These are phyloP conservation scores for Cenchrus americanus DNA, from an alignment of 176 grass and related monocot species.

Conservation along the genomic window DNA sequence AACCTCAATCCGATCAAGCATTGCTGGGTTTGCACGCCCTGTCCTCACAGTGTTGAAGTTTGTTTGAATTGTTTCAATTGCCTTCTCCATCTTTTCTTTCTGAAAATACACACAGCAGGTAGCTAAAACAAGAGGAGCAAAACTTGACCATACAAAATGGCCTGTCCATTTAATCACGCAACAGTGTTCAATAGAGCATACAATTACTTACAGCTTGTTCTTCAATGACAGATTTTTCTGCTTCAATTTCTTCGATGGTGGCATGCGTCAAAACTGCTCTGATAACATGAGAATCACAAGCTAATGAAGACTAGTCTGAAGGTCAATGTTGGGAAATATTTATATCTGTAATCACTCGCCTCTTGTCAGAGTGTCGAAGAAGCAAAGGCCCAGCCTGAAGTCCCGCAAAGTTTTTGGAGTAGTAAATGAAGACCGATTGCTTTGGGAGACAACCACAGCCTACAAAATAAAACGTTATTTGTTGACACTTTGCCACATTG, in stretches of 20 bases:
- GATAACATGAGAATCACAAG: conserved; percentile 46
- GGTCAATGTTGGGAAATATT: background rate
- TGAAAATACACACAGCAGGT: conserved; percentile 37
- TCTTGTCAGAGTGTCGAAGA: conserved; percentile 40
- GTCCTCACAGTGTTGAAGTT: conserved; percentile 97
- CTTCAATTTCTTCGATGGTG: conserved; percentile 96
- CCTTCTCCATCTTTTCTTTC: conserved; percentile 96
- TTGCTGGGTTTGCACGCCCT: conserved; percentile 85
- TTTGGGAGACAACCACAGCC: conserved; percentile 45
- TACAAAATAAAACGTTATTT: background rate
- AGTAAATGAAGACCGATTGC: background rate
- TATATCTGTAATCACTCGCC: conserved; percentile 42
- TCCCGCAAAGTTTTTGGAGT: conserved; percentile 24
- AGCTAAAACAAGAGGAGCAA: conserved; percentile 34
- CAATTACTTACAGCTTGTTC: conserved; percentile 67
- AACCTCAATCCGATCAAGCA: conserved; percentile 97
- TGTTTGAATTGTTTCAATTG: conserved; percentile 70
- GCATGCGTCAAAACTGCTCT: conserved; percentile 82
- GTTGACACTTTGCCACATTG: conserved; percentile 2
- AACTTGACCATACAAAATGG: conserved; percentile 5
- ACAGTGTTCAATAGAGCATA: background rate
- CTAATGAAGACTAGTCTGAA: conserved; percentile 39
- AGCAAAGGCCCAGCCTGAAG: conserved; percentile 28
- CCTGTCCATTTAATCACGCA: background rate
- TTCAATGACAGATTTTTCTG: conserved; percentile 86